Evolutionary conservation across 176 grass and related monocot species (phyloP).

Genomic region (Poa annua): DNA sequence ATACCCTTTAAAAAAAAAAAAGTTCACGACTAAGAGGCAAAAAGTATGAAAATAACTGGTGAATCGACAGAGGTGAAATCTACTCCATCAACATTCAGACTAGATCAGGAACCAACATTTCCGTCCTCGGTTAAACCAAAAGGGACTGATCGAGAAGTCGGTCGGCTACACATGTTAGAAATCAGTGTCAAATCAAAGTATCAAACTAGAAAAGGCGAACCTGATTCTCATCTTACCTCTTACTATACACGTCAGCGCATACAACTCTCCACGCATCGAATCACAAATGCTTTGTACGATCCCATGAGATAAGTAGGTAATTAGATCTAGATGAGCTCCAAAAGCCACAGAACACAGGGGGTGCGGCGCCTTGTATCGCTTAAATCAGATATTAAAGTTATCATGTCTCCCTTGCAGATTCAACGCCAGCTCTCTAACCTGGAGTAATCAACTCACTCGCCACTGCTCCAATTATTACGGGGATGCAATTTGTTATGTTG

Average conservation of each 20-base stretch:
- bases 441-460: no score
- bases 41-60: no score
- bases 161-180: no score
- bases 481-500: background rate
- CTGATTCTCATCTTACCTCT: background rate
- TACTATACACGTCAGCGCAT: background rate
- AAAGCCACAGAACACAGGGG: background rate
- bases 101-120: no score
- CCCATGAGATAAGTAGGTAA: constrained; percentile 35
- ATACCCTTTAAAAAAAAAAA: no score
- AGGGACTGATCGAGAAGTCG: no score
- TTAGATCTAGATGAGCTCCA: background rate
- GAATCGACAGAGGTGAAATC: no score
- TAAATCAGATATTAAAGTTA: background rate
- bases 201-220: background rate
- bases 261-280: background rate
- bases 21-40: no score
- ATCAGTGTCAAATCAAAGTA: background rate
- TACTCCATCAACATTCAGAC: no score
- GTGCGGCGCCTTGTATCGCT: constrained; percentile 21
- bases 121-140: no score
- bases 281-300: constrained; percentile 52
- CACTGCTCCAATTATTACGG: background rate
- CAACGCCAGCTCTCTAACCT: background rate
- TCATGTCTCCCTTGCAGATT: background rate